These are phyloP conservation scores for Maudiozyma pseudohumilis DNA, from an alignment of 805 yeast genomes.

Conservation along the genomic window DNA sequence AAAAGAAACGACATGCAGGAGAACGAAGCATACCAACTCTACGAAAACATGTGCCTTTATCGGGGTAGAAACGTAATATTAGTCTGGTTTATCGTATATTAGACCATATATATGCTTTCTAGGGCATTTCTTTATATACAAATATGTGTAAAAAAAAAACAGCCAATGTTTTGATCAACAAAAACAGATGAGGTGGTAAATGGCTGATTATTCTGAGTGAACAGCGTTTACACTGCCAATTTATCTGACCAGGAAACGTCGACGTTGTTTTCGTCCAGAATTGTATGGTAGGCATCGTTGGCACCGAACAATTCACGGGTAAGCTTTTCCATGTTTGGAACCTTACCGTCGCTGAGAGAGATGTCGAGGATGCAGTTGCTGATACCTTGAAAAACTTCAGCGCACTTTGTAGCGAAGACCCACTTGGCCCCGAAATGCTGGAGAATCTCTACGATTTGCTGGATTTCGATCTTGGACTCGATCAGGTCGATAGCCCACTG, in stretches of 20 bases:
- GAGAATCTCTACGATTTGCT: conserved; percentile 37
- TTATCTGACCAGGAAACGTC: conserved; percentile 37
- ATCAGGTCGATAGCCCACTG: conserved; percentile 38
- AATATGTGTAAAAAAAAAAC: too few relatives aligned
- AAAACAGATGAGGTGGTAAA: too few relatives aligned
- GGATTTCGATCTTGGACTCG: conserved; percentile 38
- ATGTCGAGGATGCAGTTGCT: conserved; percentile 38
- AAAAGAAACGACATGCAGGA: too few relatives aligned
- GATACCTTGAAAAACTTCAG: conserved; percentile 36
- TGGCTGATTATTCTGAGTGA: too few relatives aligned
- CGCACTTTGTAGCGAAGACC: conserved; percentile 37
- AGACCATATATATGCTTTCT: too few relatives aligned
- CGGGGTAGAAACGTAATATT: too few relatives aligned
- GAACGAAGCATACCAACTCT: too few relatives aligned
- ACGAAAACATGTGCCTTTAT: too few relatives aligned
- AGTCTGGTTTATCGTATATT: too few relatives aligned
- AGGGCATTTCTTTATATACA: too few relatives aligned
- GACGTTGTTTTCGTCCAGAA: conserved; percentile 37
- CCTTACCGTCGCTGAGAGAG: conserved; percentile 31
- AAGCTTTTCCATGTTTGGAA: conserved; percentile 33
- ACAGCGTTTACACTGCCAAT: conserved; percentile 5
- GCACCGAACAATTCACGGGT: conserved; percentile 36
- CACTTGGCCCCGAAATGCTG: conserved; percentile 38
- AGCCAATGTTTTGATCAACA: too few relatives aligned
- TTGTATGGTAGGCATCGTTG: conserved; percentile 36